Evolutionary conservation across 2,329 filamentous ascomycete species (phyloP).

Genomic region (Blastomyces gilchristii): DNA sequence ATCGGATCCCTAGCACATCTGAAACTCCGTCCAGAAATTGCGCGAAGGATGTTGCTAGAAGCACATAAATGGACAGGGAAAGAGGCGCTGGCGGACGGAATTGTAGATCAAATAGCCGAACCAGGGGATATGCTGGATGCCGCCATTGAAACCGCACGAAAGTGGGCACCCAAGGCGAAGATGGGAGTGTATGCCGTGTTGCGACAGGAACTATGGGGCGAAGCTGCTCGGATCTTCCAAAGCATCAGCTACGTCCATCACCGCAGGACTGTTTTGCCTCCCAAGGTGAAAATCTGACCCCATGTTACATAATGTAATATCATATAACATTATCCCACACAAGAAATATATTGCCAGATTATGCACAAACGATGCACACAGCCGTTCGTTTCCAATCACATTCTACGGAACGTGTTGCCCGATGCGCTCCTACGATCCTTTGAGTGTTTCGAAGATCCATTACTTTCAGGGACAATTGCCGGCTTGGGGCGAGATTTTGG

Average conservation of each 20-base stretch:
- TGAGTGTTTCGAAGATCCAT: conserved; percentile 20
- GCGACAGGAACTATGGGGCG: conserved; percentile 10
- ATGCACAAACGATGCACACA: neutral
- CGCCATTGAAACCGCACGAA: conserved; percentile 29
- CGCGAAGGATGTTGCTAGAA: conserved; percentile 40
- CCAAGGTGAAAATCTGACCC: conserved; percentile 10
- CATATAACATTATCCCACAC: neutral
- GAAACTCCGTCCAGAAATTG: conserved; percentile 37
- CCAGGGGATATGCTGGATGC: conserved; percentile 35
- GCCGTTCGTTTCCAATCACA: conserved; percentile 24
- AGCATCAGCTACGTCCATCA: conserved; percentile 10
- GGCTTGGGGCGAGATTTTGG: conserved; percentile 28
- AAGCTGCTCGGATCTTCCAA: conserved; percentile 9
- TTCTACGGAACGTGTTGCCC: conserved; percentile 39
- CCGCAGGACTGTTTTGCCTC: conserved; percentile 7
- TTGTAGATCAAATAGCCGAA: conserved; percentile 38
- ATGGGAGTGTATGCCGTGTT: conserved; percentile 10
- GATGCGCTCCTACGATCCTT: conserved; percentile 42
- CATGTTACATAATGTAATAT: neutral
- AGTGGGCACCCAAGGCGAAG: conserved; percentile 20
- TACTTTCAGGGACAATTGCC: conserved; percentile 13
- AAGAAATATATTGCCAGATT: neutral
- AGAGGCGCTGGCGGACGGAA: conserved; percentile 36
- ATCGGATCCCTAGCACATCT: conserved; percentile 38
- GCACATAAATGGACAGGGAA: conserved; percentile 40